Percentiles rank a stretch among this genome's conserved stretches.
phyloP scores from a whole-genome alignment of 768 basidiomycete genomes.

The Leccinellum albellum region DNA sequence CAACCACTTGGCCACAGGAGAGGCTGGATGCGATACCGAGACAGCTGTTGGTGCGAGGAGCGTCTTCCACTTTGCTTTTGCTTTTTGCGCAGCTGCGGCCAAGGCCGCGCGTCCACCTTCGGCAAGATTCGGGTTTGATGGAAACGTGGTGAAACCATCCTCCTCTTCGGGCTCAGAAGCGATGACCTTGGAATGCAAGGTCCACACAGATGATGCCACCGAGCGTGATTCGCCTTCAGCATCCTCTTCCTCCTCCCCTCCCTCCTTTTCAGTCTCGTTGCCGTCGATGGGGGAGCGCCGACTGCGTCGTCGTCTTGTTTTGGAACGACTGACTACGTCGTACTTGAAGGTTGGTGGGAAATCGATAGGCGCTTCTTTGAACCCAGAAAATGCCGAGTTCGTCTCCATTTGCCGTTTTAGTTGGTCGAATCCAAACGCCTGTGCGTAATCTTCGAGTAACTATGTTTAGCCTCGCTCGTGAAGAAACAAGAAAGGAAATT shows the following conservation, averaged over 20 bases:
- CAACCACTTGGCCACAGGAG: conserved; percentile 29
- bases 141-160: conserved; percentile 32
- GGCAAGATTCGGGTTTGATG: conserved; percentile 24
- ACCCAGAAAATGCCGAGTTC: conserved; percentile 70
- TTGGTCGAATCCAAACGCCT: conserved; percentile 90
- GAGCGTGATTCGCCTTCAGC: conserved; percentile 48
- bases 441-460: conserved; percentile 58
- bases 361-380: conserved; percentile 72
- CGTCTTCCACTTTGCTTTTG: conserved; percentile 53
- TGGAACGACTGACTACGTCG: conserved; percentile 62
- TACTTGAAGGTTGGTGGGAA: conserved; percentile 97
- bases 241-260: conserved; percentile 36
- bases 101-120: conserved; percentile 38
- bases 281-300: conserved; percentile 37
- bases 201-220: conserved; percentile 50
- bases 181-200: conserved; percentile 36
- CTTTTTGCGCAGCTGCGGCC: conserved; percentile 45
- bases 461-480: conserved; percentile 7
- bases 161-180: conserved; percentile 40
- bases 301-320: conserved; percentile 37
- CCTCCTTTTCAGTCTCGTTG: conserved; percentile 39
- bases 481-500: conserved; percentile 4
- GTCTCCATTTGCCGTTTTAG: conserved; percentile 70
- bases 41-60: conserved; percentile 36
- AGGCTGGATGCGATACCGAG: conserved; percentile 29